Percentiles rank a stretch among this genome's conserved stretches.
Conservation (phyloP, 2,329 filamentous ascomycete genomes). For the Gaeumannomyces tritici region DNA sequence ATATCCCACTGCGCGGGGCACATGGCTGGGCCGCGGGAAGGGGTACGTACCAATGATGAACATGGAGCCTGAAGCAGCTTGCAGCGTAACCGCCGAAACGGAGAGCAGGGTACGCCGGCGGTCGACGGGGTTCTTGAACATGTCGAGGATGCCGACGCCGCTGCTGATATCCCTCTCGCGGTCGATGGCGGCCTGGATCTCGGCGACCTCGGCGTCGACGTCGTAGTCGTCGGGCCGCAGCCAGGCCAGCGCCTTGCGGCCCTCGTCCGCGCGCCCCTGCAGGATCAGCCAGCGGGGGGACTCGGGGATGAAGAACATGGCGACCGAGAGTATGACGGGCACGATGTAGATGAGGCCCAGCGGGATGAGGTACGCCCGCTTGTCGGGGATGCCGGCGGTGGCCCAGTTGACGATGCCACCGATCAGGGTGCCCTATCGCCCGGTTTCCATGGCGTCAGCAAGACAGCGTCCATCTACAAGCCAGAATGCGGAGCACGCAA, state of each 20-base stretch:
- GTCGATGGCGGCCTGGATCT: conserved; percentile 23
- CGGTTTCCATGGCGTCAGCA: not conserved
- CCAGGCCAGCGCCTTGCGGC: conserved; percentile 20
- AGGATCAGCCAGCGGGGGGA: conserved; percentile 13
- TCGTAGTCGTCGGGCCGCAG: conserved; percentile 20
- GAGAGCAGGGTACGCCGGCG: conserved; percentile 24
- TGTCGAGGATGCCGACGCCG: conserved; percentile 26
- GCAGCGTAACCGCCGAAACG: conserved; percentile 29
- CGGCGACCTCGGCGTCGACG: conserved; percentile 20
- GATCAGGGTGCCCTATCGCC: conserved; percentile 29
- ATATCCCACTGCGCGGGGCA: not conserved
- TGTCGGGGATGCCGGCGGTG: conserved; percentile 18
- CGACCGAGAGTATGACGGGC: conserved; percentile 5
- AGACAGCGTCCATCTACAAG: not conserved
- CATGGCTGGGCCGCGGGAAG: too few relatives aligned
- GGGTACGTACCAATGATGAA: conserved; percentile 26
- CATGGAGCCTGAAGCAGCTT: conserved; percentile 34
- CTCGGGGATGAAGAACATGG: conserved; percentile 7
- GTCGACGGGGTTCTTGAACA: conserved; percentile 19
- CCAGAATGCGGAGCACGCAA: conserved; percentile 3
- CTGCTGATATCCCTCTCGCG: conserved; percentile 22
- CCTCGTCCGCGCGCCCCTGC: conserved; percentile 7
- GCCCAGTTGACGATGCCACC: conserved; percentile 29
- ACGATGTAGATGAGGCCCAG: conserved; percentile 17
- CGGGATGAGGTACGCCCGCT: conserved; percentile 21